A percentile compares a stretch with the other conserved stretches of the same genome.
These are phyloP conservation scores for Daedaleopsis nitida DNA, from an alignment of 768 basidiomycete species.

Conservation along the genomic window DNA sequence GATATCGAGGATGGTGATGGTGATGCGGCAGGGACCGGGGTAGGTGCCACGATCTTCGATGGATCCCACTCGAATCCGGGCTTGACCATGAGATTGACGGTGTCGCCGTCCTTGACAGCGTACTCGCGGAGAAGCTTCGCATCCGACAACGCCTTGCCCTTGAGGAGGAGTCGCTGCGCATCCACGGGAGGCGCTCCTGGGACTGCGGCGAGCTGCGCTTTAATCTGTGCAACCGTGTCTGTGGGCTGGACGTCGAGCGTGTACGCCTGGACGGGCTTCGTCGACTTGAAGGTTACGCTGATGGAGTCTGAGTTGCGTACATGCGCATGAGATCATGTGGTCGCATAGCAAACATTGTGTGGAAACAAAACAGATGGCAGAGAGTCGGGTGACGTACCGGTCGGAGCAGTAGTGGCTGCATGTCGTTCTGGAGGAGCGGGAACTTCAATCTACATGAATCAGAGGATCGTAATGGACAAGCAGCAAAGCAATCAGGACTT, in stretches of 20 bases:
- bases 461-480: not conserved
- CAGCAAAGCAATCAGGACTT: slow-evolving; percentile 3
- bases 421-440: slow-evolving; percentile 62
- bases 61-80: slow-evolving; percentile 71
- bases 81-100: slow-evolving; percentile 86
- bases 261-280: slow-evolving; percentile 82
- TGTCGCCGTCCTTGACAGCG: slow-evolving; percentile 75
- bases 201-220: slow-evolving; percentile 68
- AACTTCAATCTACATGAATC: slow-evolving; percentile 49
- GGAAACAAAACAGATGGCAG: not conserved
- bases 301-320: slow-evolving; percentile 41
- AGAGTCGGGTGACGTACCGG: slow-evolving; percentile 33
- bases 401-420: slow-evolving; percentile 33
- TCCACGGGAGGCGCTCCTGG: slow-evolving; percentile 75
- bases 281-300: slow-evolving; percentile 83
- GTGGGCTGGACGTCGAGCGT: slow-evolving; percentile 72
- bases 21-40: not conserved
- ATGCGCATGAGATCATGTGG: not conserved
- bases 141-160: slow-evolving; percentile 93
- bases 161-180: slow-evolving; percentile 83
- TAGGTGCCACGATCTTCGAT: slow-evolving; percentile 32
- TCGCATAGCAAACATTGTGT: not conserved
- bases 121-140: slow-evolving; percentile 91
- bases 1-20: slow-evolving; percentile 25
- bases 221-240: slow-evolving; percentile 83